Conservation (phyloP, 352 stramenopile species). For the Blastocystis sp. region DNA sequence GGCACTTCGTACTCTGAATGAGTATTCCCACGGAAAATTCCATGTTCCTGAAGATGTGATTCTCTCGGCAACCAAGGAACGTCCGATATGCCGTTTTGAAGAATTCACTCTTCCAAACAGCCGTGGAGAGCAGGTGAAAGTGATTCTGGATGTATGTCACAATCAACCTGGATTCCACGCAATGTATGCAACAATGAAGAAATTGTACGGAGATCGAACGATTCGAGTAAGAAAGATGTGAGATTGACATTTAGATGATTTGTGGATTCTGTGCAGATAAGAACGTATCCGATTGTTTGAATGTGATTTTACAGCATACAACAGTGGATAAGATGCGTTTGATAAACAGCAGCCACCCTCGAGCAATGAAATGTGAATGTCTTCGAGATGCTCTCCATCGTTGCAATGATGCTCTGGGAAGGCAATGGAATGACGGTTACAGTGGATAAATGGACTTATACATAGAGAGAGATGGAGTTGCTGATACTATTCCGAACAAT, state of each 20-base stretch:
- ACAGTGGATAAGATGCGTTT: not conserved
- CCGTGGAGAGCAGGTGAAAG: conserved; percentile 9
- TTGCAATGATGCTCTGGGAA: not conserved
- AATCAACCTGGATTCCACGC: conserved; percentile 50
- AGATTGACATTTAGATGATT: conserved; percentile 20
- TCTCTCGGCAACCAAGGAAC: not conserved
- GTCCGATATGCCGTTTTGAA: conserved; percentile 57
- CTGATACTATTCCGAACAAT: conserved; percentile 23
- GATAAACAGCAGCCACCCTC: conserved; percentile 58
- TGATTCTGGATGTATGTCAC: conserved; percentile 54
- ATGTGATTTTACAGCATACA: conserved; percentile 18
- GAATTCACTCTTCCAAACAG: conserved; percentile 44
- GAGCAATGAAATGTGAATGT: conserved; percentile 32
- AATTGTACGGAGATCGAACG: not conserved
- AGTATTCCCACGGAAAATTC: conserved; percentile 3
- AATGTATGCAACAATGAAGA: conserved; percentile 34
- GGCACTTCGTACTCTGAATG: conserved; percentile 38
- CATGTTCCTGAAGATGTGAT: not conserved
- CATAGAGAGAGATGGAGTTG: conserved; percentile 8
- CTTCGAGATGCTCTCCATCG: conserved; percentile 4
- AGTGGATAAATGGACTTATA: not conserved
- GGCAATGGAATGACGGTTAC: conserved; percentile 10
- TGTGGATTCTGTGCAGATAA: conserved; percentile 62
- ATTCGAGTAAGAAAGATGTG: not conserved
- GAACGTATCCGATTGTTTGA: conserved; percentile 49